These are phyloP conservation scores for Psilocybe cyanescens DNA, from an alignment of 768 basidiomycete genomes.

Conservation along the genomic window DNA sequence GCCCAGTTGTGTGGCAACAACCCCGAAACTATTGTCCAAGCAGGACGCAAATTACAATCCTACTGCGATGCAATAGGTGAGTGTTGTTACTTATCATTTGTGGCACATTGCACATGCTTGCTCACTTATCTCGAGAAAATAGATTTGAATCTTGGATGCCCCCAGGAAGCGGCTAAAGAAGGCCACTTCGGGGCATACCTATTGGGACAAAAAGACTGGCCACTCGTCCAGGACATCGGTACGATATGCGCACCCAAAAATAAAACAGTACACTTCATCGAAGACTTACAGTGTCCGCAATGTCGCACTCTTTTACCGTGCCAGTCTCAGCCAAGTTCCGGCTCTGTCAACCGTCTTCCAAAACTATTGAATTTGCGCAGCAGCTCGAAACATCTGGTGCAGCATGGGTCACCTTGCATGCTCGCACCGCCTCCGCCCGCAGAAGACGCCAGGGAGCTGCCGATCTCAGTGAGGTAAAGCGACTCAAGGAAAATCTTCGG, in stretches of 20 bases:
- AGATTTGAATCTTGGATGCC: slow-evolving; percentile 87
- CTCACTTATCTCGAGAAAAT: background rate
- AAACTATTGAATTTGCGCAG: slow-evolving; percentile 59
- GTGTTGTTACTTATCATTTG: slow-evolving; percentile 11
- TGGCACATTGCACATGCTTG: background rate
- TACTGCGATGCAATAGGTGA: slow-evolving; percentile 75
- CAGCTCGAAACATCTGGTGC: slow-evolving; percentile 67
- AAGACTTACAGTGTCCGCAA: slow-evolving; percentile 55
- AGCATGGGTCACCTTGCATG: slow-evolving; percentile 75
- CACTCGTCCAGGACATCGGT: slow-evolving; percentile 68
- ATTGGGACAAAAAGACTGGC: slow-evolving; percentile 76
- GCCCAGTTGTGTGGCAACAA: slow-evolving; percentile 79
- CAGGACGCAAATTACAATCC: slow-evolving; percentile 59
- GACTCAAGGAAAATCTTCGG: slow-evolving; percentile 50
- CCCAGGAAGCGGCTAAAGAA: slow-evolving; percentile 68
- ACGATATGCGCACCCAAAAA: slow-evolving; percentile 6
- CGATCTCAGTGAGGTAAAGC: slow-evolving; percentile 62
- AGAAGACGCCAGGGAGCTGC: slow-evolving; percentile 75
- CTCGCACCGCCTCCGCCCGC: slow-evolving; percentile 70
- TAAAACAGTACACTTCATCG: background rate
- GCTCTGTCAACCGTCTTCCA: slow-evolving; percentile 54
- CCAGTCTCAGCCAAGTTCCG: slow-evolving; percentile 70
- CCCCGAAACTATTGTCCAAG: slow-evolving; percentile 60
- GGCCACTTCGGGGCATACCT: slow-evolving; percentile 78
- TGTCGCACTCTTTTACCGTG: slow-evolving; percentile 64